phyloP scores from a whole-genome alignment of 23 red algal genomes.

The Gracilaria gracilis region DNA sequence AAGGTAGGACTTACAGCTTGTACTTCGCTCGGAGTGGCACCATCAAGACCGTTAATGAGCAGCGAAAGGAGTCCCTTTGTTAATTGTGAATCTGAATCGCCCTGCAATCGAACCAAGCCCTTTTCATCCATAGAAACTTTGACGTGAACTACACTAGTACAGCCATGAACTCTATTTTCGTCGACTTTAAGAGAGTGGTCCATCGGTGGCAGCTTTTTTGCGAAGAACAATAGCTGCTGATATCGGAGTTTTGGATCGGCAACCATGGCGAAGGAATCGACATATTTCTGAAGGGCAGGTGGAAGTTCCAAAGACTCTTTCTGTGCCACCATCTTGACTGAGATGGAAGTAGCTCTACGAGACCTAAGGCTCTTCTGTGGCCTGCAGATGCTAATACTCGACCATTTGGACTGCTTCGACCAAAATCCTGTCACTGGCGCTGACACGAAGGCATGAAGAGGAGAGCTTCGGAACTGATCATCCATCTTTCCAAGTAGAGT shows the following conservation, averaged over 20 bases:
- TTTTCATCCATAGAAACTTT: conserved; percentile 49
- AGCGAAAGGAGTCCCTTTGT: conserved; percentile 95
- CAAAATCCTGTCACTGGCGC: background rate
- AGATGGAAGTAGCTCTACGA: background rate
- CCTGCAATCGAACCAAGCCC: conserved; percentile 45
- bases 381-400: background rate
- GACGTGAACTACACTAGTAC: conserved; percentile 67
- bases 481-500: background rate
- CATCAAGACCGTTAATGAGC: conserved; percentile 88
- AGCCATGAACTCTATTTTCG: conserved; percentile 80
- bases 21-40: conserved; percentile 73
- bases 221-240: conserved; percentile 95
- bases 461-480: background rate
- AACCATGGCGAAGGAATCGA: conserved; percentile 76
- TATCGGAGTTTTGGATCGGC: conserved; percentile 91
- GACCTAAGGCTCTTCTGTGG: background rate
- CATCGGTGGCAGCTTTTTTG: conserved; percentile 82
- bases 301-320: conserved; percentile 73
- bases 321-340: conserved; percentile 38
- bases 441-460: background rate
- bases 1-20: conserved; percentile 74
- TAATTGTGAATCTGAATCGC: conserved; percentile 97
- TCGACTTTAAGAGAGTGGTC: conserved; percentile 65
- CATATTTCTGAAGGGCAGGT: conserved; percentile 62
- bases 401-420: background rate